A percentile compares a stretch with the other conserved stretches of the same genome.
These are phyloP conservation scores for Coelastrella sp. DNA, from an alignment of 139 green algal species.

Conservation along the genomic window DNA sequence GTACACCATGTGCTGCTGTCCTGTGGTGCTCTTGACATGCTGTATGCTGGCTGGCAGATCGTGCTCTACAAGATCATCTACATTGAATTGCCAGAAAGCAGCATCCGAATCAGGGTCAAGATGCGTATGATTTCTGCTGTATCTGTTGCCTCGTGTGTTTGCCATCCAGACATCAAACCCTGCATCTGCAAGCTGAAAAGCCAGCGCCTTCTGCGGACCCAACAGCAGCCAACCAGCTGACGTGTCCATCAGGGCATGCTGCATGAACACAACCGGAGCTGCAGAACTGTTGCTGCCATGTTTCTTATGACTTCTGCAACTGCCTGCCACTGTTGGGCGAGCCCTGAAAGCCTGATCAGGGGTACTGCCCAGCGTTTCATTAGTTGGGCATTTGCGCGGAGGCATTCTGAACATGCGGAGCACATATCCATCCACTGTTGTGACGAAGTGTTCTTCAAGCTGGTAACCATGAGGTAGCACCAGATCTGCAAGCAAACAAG, in stretches of 20 bases:
- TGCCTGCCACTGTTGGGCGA: neutral
- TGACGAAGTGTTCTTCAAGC: slow-evolving; percentile 62
- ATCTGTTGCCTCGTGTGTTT: slow-evolving; percentile 74
- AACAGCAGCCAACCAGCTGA: slow-evolving; percentile 80
- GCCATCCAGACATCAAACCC: slow-evolving; percentile 77
- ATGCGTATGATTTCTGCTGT: slow-evolving; percentile 67
- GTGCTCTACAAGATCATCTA: slow-evolving; percentile 68
- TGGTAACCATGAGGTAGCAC: slow-evolving; percentile 58
- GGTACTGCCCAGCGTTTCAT: no score
- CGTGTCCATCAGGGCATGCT: slow-evolving; percentile 77
- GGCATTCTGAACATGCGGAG: slow-evolving; percentile 61
- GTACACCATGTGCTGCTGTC: slow-evolving; percentile 40
- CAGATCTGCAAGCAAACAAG: slow-evolving; percentile 55
- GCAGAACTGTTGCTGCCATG: slow-evolving; percentile 11
- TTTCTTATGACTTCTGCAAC: neutral
- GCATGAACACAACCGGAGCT: slow-evolving; percentile 64
- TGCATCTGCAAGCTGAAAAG: slow-evolving; percentile 82
- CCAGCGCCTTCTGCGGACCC: slow-evolving; percentile 64
- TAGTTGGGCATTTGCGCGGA: neutral
- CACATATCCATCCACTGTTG: slow-evolving; percentile 58
- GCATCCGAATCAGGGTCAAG: slow-evolving; percentile 47
- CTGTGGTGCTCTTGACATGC: slow-evolving; percentile 46
- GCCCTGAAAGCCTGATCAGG: no score
- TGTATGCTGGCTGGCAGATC: slow-evolving; percentile 72
- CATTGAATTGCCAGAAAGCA: slow-evolving; percentile 71